Evolutionary conservation across 768 basidiomycete species (phyloP), one percentile per base, ranked within the genome.

Genomic region (Leccinum disarticulatum): DNA sequence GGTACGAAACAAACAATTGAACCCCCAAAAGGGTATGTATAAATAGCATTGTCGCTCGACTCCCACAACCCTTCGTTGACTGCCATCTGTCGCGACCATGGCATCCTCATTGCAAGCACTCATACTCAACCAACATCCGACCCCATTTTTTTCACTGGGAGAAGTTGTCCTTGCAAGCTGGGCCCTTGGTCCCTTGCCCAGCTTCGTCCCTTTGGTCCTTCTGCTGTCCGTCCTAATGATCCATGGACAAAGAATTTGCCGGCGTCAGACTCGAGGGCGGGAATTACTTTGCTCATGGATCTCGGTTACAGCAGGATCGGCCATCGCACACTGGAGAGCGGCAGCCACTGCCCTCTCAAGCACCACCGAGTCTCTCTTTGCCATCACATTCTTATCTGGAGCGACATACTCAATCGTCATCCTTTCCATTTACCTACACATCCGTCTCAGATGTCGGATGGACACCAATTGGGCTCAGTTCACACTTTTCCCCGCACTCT

Each of bases 401-500:
- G 9, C 77, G 0, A 80, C 82, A 0, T 85, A 87, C 27, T 41
- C 69, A 10, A 52, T 84, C 30, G 77, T 78, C 19, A 61, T 87
- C 30, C 25, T 65, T 6, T 60, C 75, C 5, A 60, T 84, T 8
- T 77, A 77, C 60, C 56, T 78, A 19, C 75, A 81, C 47, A 75
- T 77, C 14, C 73, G 71, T 28, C 17, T 79, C 28, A 73, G 70
- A 54, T 74, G 33, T n/a, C 55, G 55, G 54, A 6, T 77, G 66
- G 19, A 57, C 58, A 61, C 61, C 1, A 74, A 49, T 17, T 83
- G 81, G 78, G 61, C 77, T 2, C 81, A 80, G 62, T 56, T 84
- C 13, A 77, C 82, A 0, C 63, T 88, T 38, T 91, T 93, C 69
- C 91, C 91, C 0, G 79, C 81, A 0, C 64, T 89, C 22, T 93